Conservation (phyloP, 257 asterid genomes). For the Marsdenia floribunda region DNA sequence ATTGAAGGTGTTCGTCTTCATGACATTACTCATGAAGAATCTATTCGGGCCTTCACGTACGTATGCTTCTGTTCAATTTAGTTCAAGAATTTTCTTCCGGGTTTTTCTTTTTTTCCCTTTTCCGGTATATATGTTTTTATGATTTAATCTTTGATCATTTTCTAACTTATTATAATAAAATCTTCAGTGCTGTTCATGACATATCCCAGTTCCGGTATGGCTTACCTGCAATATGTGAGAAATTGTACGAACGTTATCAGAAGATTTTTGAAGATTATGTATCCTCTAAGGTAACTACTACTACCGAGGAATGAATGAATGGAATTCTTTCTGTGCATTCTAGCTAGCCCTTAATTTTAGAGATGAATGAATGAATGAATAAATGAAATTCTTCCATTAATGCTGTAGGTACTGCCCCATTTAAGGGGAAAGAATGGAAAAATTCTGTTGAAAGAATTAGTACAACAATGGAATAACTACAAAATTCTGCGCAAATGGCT, state of each 20-base stretch:
- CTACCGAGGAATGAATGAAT: too few relatives aligned
- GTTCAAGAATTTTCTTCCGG: background rate
- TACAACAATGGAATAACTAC: conserved; percentile 31
- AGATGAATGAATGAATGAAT: background rate
- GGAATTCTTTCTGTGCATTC: background rate
- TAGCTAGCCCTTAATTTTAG: background rate
- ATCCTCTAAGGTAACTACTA: conserved; percentile 20
- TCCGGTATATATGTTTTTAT: background rate
- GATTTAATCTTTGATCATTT: background rate
- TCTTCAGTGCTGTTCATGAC: conserved; percentile 18
- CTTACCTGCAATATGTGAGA: too few relatives aligned
- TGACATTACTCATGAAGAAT: conserved; percentile 22
- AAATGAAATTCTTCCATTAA: background rate
- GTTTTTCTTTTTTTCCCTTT: background rate
- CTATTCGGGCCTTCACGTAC: conserved; percentile 35
- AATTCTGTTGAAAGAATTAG: conserved; percentile 24
- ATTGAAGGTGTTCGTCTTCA: conserved; percentile 13
- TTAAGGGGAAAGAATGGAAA: conserved; percentile 24
- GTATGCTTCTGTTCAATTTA: background rate
- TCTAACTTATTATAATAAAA: background rate
- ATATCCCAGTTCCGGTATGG: too few relatives aligned
- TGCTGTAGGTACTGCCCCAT: conserved; percentile 25
- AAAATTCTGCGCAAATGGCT: conserved; percentile 28
- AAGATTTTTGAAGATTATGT: conserved; percentile 29
- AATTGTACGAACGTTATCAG: conserved; percentile 16